phyloP scores from a whole-genome alignment of 2,329 filamentous ascomycete species.

The Penicillium sp. region DNA sequence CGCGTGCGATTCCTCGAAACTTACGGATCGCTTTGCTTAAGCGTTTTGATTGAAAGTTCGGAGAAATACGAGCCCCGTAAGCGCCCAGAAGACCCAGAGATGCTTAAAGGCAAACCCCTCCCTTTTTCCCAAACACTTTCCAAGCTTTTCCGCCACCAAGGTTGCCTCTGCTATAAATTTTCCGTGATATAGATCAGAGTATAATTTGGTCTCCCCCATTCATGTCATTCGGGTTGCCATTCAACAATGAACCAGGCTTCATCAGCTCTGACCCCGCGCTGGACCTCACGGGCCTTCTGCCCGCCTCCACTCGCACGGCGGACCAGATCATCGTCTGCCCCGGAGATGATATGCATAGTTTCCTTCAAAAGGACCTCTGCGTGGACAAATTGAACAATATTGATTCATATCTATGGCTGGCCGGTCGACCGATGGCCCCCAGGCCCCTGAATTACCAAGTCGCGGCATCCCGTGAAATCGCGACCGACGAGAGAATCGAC shows the following conservation, averaged over 20 bases:
- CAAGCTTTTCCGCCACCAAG: too few relatives aligned
- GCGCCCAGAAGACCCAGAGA: too few relatives aligned
- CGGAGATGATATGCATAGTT: background rate
- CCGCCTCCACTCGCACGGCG: background rate
- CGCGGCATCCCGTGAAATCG: background rate
- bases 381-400: conserved; percentile 22
- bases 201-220: too few relatives aligned
- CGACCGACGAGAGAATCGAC: conserved; percentile 6
- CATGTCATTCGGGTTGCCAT: conserved; percentile 13
- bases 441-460: background rate
- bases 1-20: too few relatives aligned
- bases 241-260: background rate
- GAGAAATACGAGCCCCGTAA: too few relatives aligned
- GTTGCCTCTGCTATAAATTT: too few relatives aligned
- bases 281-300: background rate
- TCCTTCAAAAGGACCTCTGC: background rate
- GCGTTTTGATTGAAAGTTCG: too few relatives aligned
- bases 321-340: background rate
- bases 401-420: conserved; percentile 16
- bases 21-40: too few relatives aligned
- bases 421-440: background rate
- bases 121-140: too few relatives aligned
- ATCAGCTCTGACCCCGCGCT: background rate
- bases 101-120: too few relatives aligned
- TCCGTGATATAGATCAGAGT: too few relatives aligned